phyloP scores from a whole-genome alignment of 208 protist genomes.

The Entamoeba nuttalli region DNA sequence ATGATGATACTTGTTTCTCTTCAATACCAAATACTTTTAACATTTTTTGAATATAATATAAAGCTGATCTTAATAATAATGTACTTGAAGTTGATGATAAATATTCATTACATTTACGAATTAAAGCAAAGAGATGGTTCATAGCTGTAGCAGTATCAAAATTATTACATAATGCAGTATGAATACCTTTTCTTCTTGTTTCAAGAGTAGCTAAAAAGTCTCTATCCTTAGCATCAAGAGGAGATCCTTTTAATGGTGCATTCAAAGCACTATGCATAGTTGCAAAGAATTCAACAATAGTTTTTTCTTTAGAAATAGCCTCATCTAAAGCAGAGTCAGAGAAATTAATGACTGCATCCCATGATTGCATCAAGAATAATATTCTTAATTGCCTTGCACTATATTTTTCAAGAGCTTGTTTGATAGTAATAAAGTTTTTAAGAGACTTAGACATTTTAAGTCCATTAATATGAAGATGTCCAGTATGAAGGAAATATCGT shows the following conservation, averaged over 20 bases:
- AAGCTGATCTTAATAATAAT: background rate
- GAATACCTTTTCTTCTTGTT: background rate
- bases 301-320: background rate
- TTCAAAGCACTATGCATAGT: background rate
- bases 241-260: background rate
- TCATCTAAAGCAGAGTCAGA: background rate
- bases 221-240: background rate
- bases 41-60: background rate
- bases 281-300: background rate
- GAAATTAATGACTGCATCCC: background rate
- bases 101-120: background rate
- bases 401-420: constrained; percentile 45
- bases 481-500: constrained; percentile 85
- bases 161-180: background rate
- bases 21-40: background rate
- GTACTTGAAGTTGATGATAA: background rate
- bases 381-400: constrained; percentile 62
- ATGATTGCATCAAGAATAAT: constrained; percentile 57
- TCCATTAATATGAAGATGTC: constrained; percentile 41
- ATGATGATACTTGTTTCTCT: background rate
- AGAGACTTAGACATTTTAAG: constrained; percentile 97
- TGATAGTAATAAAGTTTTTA: constrained; percentile 97
- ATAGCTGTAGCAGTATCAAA: background rate
- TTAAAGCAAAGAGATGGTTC: background rate
- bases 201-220: background rate